Conservation (phyloP, 2,329 filamentous ascomycete species). For the Fusarium tanahbumbuense region DNA sequence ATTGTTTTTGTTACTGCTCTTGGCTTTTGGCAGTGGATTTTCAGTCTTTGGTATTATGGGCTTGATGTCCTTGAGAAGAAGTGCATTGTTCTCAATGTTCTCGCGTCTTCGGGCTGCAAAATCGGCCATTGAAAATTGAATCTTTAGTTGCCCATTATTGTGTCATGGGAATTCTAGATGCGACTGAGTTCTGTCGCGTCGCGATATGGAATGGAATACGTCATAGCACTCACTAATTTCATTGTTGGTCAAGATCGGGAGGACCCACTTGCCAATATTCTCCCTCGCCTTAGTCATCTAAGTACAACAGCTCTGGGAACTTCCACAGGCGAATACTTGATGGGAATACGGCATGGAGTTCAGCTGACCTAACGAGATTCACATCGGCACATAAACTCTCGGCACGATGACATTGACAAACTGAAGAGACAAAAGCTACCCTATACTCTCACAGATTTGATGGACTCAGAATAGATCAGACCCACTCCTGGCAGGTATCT, state of each 20-base stretch:
- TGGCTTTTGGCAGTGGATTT: neutral
- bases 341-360: neutral
- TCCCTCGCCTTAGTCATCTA: neutral
- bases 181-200: neutral
- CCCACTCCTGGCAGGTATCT: neutral
- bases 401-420: neutral
- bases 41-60: neutral
- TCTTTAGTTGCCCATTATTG: neutral
- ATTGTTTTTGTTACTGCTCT: neutral
- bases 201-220: neutral
- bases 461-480: too few relatives aligned
- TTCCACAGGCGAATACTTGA: neutral
- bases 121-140: neutral
- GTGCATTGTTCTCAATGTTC: slow-evolving; percentile 10
- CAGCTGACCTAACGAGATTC: neutral
- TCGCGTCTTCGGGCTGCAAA: neutral
- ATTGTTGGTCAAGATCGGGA: neutral
- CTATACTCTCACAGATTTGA: too few relatives aligned
- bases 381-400: neutral
- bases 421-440: neutral
- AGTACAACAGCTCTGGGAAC: neutral
- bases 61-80: slow-evolving; percentile 7
- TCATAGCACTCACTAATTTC: neutral
- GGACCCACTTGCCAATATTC: neutral
- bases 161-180: neutral